Percentiles rank a stretch among this genome's conserved stretches.
Evolutionary conservation across 1,139 yeast genomes (phyloP).

Genomic region (Candida sanyaensis): DNA sequence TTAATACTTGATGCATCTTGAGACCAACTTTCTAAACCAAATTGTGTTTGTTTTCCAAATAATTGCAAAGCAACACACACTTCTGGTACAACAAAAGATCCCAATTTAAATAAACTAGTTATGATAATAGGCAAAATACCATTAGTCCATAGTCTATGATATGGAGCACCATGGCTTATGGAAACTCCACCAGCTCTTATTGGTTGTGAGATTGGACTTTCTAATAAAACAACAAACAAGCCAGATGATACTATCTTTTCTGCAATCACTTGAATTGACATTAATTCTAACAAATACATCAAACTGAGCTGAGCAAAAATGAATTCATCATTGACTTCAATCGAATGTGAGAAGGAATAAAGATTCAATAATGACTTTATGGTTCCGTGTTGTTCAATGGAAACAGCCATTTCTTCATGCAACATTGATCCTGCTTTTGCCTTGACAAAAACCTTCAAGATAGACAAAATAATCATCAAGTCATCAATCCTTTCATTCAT

Average conservation of each 20-base stretch:
- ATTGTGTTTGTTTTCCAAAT: conserved; percentile 66
- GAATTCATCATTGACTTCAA: conserved; percentile 62
- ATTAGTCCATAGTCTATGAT: conserved; percentile 79
- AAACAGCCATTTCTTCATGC: conserved; percentile 51
- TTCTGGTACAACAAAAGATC: conserved; percentile 65
- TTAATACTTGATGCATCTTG: conserved; percentile 53
- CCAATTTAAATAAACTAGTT: conserved; percentile 61
- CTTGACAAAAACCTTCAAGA: conserved; percentile 58
- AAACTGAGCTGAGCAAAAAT: conserved; percentile 74
- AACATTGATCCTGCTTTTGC: conserved; percentile 45
- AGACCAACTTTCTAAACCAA: conserved; percentile 71
- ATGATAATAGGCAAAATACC: conserved; percentile 75
- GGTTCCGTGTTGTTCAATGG: conserved; percentile 60
- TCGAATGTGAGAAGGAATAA: conserved; percentile 67
- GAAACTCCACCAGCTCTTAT: conserved; percentile 68
- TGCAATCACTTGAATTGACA: conserved; percentile 63
- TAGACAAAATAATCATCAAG: conserved; percentile 60
- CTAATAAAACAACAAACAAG: conserved; percentile 66
- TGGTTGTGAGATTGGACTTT: conserved; percentile 68
- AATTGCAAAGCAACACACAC: conserved; percentile 62
- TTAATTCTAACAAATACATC: conserved; percentile 68
- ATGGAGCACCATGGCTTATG: conserved; percentile 49
- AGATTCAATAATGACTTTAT: conserved; percentile 63
- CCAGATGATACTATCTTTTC: conserved; percentile 67
- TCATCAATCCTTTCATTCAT: conserved; percentile 60